phyloP scores from a whole-genome alignment of 768 basidiomycete genomes.

The Russula sp. region DNA sequence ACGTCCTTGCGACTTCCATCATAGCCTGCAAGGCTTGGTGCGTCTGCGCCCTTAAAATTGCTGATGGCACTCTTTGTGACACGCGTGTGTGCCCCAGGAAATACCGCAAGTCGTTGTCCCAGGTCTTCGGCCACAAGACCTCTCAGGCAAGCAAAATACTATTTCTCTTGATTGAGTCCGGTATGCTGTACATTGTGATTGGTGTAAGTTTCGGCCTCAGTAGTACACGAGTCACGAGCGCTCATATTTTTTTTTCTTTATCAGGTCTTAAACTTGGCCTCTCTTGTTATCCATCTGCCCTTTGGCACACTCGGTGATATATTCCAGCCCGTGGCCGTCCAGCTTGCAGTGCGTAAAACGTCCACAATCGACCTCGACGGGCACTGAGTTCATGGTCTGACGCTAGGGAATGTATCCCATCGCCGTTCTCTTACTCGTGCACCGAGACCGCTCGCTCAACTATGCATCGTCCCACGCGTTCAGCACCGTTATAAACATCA shows the following conservation, averaged over 20 bases:
- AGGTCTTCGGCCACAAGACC: neutral
- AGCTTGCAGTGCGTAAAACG: neutral
- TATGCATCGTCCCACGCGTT: neutral
- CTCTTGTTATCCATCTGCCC: neutral
- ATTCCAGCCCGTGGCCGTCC: neutral
- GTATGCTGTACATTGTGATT: constrained; percentile 7
- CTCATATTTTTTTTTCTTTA: no score
- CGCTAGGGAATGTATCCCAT: constrained; percentile 12
- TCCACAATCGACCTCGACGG: neutral
- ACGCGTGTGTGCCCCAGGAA: neutral
- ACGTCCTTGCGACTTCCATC: constrained; percentile 4
- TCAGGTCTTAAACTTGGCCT: neutral
- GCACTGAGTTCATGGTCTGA: neutral
- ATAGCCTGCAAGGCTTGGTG: constrained; percentile 2
- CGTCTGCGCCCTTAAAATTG: neutral
- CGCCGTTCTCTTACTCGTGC: neutral
- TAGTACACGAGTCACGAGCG: neutral
- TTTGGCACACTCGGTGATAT: neutral
- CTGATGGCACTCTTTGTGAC: neutral
- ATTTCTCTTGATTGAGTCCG: constrained; percentile 5
- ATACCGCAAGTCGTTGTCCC: neutral
- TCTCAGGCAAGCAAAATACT: neutral
- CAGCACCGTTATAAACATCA: neutral
- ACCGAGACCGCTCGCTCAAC: neutral
- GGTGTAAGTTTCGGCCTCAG: neutral